Conservation (phyloP, 179 eudicot genomes). For the Beta lomatogona region DNA sequence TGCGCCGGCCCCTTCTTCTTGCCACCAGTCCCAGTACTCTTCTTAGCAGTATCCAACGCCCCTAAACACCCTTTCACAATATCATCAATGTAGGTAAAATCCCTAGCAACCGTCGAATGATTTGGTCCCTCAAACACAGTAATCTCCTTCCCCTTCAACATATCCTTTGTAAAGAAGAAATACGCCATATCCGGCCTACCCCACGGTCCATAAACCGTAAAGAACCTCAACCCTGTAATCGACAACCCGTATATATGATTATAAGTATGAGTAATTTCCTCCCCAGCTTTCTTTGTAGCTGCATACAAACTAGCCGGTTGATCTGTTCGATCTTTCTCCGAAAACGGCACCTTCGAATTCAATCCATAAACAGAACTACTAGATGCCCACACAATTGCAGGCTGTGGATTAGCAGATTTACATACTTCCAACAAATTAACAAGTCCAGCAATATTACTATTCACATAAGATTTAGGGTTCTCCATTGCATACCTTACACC, state of each 20-base stretch:
- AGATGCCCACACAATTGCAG: slow-evolving; percentile 38
- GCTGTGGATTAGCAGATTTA: slow-evolving; percentile 36
- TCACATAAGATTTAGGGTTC: slow-evolving; percentile 38
- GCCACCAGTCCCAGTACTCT: slow-evolving; percentile 42
- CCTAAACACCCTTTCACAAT: slow-evolving; percentile 43
- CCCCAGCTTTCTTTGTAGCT: slow-evolving; percentile 44
- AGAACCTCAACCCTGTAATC: slow-evolving; percentile 38
- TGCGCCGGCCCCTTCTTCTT: slow-evolving; percentile 41
- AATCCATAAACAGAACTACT: slow-evolving; percentile 43
- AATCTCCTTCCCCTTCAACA: slow-evolving; percentile 40
- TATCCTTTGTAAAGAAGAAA: slow-evolving; percentile 40
- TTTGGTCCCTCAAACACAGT: slow-evolving; percentile 34
- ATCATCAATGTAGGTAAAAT: slow-evolving; percentile 44
- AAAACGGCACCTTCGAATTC: slow-evolving; percentile 38
- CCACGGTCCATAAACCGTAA: slow-evolving; percentile 45
- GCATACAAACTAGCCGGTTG: slow-evolving; percentile 42
- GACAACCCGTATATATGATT: slow-evolving; percentile 43
- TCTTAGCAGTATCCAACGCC: slow-evolving; percentile 41
- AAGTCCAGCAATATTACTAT: slow-evolving; percentile 40
- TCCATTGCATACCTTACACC: slow-evolving; percentile 42
- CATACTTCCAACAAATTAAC: slow-evolving; percentile 36
- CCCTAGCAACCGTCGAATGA: slow-evolving; percentile 35
- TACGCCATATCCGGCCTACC: slow-evolving; percentile 47
- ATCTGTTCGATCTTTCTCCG: slow-evolving; percentile 38
- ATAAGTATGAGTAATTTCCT: slow-evolving; percentile 40